phyloP scores from a whole-genome alignment of 352 stramenopile genomes.

The Albugo laibachii region DNA sequence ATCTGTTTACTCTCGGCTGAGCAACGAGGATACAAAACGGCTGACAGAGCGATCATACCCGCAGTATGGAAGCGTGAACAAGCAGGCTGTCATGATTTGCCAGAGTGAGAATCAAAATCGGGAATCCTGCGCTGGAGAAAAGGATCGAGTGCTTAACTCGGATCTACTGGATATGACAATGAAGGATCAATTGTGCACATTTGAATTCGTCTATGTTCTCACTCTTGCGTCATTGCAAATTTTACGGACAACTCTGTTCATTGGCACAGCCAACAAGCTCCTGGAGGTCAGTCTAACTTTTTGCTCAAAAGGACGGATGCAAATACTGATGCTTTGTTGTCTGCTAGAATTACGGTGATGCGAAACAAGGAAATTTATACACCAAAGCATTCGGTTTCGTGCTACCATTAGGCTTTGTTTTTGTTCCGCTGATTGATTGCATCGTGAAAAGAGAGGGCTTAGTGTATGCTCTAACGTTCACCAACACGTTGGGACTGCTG shows the following conservation, averaged over 20 bases:
- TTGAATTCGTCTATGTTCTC: slow-evolving; percentile 65
- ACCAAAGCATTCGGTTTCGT: slow-evolving; percentile 78
- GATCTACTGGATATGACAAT: too few relatives aligned
- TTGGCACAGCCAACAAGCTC: slow-evolving; percentile 71
- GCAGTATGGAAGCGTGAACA: slow-evolving; percentile 9
- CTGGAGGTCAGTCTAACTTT: slow-evolving; percentile 14
- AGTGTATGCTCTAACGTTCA: slow-evolving; percentile 45
- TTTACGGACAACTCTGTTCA: slow-evolving; percentile 63
- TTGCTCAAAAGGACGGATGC: not conserved
- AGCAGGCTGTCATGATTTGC: slow-evolving; percentile 3
- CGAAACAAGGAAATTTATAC: slow-evolving; percentile 35
- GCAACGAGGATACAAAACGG: not conserved
- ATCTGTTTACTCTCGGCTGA: not conserved
- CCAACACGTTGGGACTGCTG: slow-evolving; percentile 37
- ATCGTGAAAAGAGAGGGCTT: slow-evolving; percentile 54
- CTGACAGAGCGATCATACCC: not conserved
- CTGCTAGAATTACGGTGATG: slow-evolving; percentile 45
- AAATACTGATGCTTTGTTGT: not conserved
- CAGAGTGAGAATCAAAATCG: too few relatives aligned
- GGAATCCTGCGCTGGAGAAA: too few relatives aligned
- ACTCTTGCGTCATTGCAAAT: slow-evolving; percentile 51
- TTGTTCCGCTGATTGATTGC: slow-evolving; percentile 70
- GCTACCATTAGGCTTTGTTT: slow-evolving; percentile 63
- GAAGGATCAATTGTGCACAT: slow-evolving; percentile 30
- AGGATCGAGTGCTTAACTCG: too few relatives aligned